Base-by-base conservation (phyloP, 768 basidiomycete species). In the Chalciporus chontae region DNA sequence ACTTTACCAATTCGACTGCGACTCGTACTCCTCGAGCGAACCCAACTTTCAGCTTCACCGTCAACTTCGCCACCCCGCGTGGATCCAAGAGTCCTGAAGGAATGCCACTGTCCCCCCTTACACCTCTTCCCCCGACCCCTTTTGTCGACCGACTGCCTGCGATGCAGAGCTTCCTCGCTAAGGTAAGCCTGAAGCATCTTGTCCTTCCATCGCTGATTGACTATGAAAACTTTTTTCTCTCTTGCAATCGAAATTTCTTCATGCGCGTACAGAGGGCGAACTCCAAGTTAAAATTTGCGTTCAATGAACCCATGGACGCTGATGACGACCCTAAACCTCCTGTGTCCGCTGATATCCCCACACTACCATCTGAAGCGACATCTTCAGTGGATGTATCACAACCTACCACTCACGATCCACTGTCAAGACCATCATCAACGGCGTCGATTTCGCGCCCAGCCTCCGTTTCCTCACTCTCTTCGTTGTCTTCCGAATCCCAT, bases 91-190 rank as follows among this genome's bases (percentile, higher is more conserved):
- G 43, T 13, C 47, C 44, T 24, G 32, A 46, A 11, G 15, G 50
- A 14, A 57, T 63, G 4, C 65, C 71, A 9, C 60, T 71, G 50
- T 77, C 75, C 1, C 75, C 75, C 15, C 66, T 83, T 31, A 80
- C 81, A 7, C 80, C 81, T 7, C 57, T 79, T 29, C 74, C 78
- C 6, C 70, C 74, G 51, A 78, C 80, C 1, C 79, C 79, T 5
- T 58, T 60, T 24, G 17, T 31, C 3, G 55, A 43, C 43, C 19
- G 18, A 32, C n/a, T n/a, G n/a, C n/a, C n/a, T n/a, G n/a, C n/a
- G n/a, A n/a, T n/a, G n/a, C n/a, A n/a, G n/a, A 41, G 23, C 40
- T 39, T 66, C 31, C 23, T 59, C 11, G 21, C 48, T 8, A 52
- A 61, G 34, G 65, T 68, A 52, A 15, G 62, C 50, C 11, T n/a